Base-by-base conservation (phyloP, 805 yeast genomes). In the Wickerhamomyces xylosicus region DNA sequence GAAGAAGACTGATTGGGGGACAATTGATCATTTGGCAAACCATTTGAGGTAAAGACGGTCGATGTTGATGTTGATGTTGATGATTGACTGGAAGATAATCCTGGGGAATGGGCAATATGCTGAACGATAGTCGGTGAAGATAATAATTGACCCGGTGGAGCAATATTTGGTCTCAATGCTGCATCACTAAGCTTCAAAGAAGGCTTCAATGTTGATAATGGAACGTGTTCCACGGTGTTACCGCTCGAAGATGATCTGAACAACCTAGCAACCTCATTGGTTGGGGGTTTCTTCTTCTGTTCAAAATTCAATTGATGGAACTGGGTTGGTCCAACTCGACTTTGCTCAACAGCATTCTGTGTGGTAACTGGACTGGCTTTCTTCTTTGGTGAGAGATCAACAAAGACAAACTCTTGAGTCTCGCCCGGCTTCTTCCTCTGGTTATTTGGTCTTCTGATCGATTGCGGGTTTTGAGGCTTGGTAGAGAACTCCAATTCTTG, bases 351-450 rank as follows among this genome's bases (percentile, higher is more conserved):
- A 14, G 14, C 17, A 31, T 16, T 39, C 38, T 20, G 22, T 10
- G 19, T 36, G n/a, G 15, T 25, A 8, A 13, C 27, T 16, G 37
- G 34, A 33, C 33, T 14, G 16, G 42, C 39, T 35, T 48, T 52
- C 50, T 53, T 54, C 18, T 40, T 47, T 13, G 58, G 58, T 3
- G 57, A 52, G 5, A 54, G 32, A 34, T 54, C 56, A 11, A 54
- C 56, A 38, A 54, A 54, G 14, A 54, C 57, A 35, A 52, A 54
- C 38, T 54, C 53, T 27, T 51, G 53, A n/a, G 42, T 44, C 13
- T 42, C 49, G n/a, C 54, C 56, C 2, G 52, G 50, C 33, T 42
- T 49, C 19, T 31, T 31, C 33, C 19, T 31, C 19, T 31, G 33
- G 35, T 40, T 45, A 37, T 45, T 43, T 10, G 57, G 58, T 38